Percentiles rank a stretch among this genome's conserved stretches.
Conservation (phyloP, 139 green algal species). For the Auxenochlorella pyrenoidosa region DNA sequence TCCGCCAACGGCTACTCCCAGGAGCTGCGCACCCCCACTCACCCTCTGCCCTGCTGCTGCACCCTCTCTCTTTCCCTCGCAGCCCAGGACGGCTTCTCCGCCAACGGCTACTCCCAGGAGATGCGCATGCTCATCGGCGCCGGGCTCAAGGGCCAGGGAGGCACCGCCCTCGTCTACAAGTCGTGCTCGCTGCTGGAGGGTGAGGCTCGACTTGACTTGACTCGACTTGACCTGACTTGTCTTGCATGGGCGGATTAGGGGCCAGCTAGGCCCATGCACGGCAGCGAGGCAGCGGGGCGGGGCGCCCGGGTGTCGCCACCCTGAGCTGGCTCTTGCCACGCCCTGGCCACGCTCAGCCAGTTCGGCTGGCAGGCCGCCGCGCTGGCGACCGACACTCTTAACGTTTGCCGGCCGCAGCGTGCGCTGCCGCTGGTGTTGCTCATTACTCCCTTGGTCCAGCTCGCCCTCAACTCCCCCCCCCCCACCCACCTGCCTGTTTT, state of each 20-base stretch:
- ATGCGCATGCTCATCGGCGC: conserved; percentile 84
- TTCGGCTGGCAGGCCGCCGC: too few relatives aligned
- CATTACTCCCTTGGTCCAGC: too few relatives aligned
- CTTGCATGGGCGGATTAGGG: too few relatives aligned
- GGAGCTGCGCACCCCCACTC: too few relatives aligned
- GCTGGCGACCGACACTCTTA: too few relatives aligned
- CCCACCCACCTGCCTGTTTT: too few relatives aligned
- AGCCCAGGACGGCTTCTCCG: background rate
- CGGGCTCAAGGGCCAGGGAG: conserved; percentile 79
- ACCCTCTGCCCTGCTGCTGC: background rate
- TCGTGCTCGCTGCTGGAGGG: conserved; percentile 49
- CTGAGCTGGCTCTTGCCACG: background rate
- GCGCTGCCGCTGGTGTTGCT: too few relatives aligned
- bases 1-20: background rate
- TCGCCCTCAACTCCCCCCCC: background rate
- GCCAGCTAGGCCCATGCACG: too few relatives aligned
- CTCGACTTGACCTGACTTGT: too few relatives aligned
- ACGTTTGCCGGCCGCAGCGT: too few relatives aligned
- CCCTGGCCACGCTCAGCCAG: background rate
- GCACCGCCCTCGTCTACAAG: conserved; percentile 72
- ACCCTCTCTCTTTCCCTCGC: background rate
- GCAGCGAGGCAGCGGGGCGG: too few relatives aligned
- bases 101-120: conserved; percentile 23
- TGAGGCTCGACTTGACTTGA: background rate
- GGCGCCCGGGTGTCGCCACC: too few relatives aligned